phyloP scores from a whole-genome alignment of 148 eudicot genomes.

The Persicaria tinctoria region DNA sequence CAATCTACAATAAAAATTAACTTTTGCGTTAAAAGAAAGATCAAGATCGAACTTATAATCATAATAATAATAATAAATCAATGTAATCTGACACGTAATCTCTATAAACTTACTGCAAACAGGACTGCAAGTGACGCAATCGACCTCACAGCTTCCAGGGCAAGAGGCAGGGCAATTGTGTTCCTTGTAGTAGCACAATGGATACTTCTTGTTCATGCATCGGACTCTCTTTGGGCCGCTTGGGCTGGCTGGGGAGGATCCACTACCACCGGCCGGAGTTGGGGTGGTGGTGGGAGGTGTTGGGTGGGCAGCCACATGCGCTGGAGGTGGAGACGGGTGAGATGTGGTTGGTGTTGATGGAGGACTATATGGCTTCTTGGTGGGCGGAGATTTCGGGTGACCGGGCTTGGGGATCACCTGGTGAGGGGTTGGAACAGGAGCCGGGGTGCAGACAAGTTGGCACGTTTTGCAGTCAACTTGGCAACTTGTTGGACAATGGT shows the following conservation, averaged over 20 bases:
- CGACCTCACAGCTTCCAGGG: conserved; percentile 24
- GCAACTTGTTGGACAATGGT: not conserved
- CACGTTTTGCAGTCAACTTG: conserved; percentile 8
- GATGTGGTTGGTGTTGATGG: not conserved
- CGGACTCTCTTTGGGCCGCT: conserved; percentile 10
- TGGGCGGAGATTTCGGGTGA: not conserved
- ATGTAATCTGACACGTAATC: too few species aligned
- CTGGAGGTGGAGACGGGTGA: not conserved
- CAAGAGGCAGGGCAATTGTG: conserved; percentile 15
- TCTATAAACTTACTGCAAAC: conserved; percentile 29
- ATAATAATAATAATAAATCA: too few species aligned
- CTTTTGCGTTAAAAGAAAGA: not conserved
- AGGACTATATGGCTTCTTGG: not conserved
- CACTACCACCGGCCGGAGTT: not conserved
- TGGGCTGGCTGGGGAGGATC: not conserved
- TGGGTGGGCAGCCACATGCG: not conserved
- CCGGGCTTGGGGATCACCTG: not conserved
- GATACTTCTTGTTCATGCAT: conserved; percentile 24
- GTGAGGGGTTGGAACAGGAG: not conserved
- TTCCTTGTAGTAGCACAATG: conserved; percentile 24
- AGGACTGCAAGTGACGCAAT: conserved; percentile 44
- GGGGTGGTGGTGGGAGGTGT: conserved; percentile 12
- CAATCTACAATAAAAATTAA: conserved; percentile 11
- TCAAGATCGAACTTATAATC: not conserved
- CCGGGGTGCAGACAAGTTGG: not conserved